phyloP scores from a whole-genome alignment of 2,329 filamentous ascomycete species.

The Ascochyta fabae region DNA sequence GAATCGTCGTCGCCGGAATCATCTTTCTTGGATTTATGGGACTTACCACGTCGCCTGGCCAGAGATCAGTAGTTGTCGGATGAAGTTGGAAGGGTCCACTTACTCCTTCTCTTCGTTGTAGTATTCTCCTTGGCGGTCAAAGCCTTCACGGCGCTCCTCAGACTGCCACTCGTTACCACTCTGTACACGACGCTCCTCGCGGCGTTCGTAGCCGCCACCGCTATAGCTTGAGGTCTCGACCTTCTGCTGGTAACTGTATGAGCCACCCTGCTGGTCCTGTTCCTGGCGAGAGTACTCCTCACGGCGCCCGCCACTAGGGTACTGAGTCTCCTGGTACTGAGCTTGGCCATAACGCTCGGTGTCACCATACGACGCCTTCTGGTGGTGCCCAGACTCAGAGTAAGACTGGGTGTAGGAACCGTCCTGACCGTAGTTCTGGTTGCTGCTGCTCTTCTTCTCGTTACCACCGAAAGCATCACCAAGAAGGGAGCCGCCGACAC shows the following conservation, averaged over 20 bases:
- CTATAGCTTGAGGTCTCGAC: conserved; percentile 59
- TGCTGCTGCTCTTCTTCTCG: conserved; percentile 62
- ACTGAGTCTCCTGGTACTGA: conserved; percentile 65
- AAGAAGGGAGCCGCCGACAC: conserved; percentile 66
- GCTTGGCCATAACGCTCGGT: conserved; percentile 66
- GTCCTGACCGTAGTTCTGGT: conserved; percentile 62
- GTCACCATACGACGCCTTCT: conserved; percentile 40
- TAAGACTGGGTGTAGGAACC: conserved; percentile 67
- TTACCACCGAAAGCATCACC: conserved; percentile 63
- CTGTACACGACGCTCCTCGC: conserved; percentile 62
- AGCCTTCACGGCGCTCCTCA: conserved; percentile 47
- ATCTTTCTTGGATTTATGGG: conserved; percentile 48
- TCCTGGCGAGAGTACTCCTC: conserved; percentile 68
- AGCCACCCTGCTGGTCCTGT: conserved; percentile 55
- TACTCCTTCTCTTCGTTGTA: conserved; percentile 53
- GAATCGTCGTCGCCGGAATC: conserved; percentile 47
- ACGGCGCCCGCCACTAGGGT: conserved; percentile 62
- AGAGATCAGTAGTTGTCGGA: conserved; percentile 16
- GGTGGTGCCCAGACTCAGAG: conserved; percentile 65
- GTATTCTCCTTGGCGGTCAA: conserved; percentile 47
- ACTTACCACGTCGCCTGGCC: conserved; percentile 44
- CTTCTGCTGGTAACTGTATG: conserved; percentile 65
- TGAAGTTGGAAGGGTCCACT: conserved; percentile 12
- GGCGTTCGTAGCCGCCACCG: conserved; percentile 64
- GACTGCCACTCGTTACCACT: conserved; percentile 50